Base-by-base conservation (phyloP, 345 rosid species). In the Schrenkiella parvula region DNA sequence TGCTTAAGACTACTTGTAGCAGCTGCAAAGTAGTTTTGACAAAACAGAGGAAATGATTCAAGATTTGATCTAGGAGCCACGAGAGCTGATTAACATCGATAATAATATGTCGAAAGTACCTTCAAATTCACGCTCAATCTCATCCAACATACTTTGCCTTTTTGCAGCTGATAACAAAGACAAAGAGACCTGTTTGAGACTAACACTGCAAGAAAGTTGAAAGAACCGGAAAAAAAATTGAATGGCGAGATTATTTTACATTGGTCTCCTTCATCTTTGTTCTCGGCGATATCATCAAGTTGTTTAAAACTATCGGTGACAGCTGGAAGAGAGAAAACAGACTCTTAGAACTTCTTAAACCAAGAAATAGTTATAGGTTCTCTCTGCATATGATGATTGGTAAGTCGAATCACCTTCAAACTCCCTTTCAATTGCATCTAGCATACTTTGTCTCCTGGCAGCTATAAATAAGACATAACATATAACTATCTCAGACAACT, bases 71-170 rank as follows among this genome's bases (percentile, higher is more conserved):
- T 1, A 0, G 4, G 23, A 60, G 63, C 56, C 23, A 38, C 13
- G 46, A 5, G 12, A 54, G 48, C 29, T 35, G n/a, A 60, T 28
- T 13, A 38, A 21, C 7, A 26, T 4, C 0, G 8, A 58, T n/a
- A 26, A 0, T 5, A 23, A n/a, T 23, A 8, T 39, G 29, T 48
- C 7, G 2, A 41, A 38, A 41, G 4, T 47, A 76, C 80, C 80
- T 76, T 70, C 80, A 15, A 70, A 76, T 48, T 76, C 80, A 54
- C 75, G 80, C 28, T 76, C 80, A 44, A 76, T 70, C 47, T 76
- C 76, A 46, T 76, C 80, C 41, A 76, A 56, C 80, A 76, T 64
- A 48, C 71, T 76, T 56, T 76, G 60, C 29, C 75, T 70, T 62
- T 22, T 70, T 37, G 75, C 76, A 76, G 71, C 80, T 76, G 47